Evolutionary conservation across 768 basidiomycete genomes (phyloP).

Genomic region (Termitomyces sp.): DNA sequence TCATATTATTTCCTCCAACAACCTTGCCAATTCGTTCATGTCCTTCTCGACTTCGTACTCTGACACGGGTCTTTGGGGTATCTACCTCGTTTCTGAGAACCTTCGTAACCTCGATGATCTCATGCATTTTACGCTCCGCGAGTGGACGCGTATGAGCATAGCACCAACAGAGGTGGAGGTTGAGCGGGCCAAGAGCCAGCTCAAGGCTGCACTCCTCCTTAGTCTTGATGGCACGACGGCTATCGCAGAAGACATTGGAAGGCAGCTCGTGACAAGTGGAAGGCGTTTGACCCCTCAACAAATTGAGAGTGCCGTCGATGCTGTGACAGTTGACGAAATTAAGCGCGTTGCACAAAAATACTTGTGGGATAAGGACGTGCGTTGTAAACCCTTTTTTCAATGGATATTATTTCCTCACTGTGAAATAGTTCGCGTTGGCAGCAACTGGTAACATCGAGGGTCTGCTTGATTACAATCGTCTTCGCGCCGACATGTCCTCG

Average conservation of each 20-base stretch:
- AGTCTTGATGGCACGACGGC: slow-evolving; percentile 94
- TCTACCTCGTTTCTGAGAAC: slow-evolving; percentile 96
- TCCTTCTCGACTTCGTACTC: slow-evolving; percentile 98
- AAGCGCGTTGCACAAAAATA: slow-evolving; percentile 94
- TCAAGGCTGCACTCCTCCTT: slow-evolving; percentile 91
- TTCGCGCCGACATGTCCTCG: slow-evolving; percentile 79
- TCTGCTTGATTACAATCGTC: slow-evolving; percentile 90
- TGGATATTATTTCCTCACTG: slow-evolving; percentile 6
- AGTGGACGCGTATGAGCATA: slow-evolving; percentile 95
- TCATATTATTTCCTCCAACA: slow-evolving; percentile 85
- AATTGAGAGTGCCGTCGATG: slow-evolving; percentile 90
- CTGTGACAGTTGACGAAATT: slow-evolving; percentile 84
- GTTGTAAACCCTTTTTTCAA: slow-evolving; percentile 19
- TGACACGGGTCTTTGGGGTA: slow-evolving; percentile 98
- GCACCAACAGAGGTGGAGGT: slow-evolving; percentile 82
- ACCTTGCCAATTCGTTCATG: slow-evolving; percentile 99
- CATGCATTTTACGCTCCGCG: slow-evolving; percentile 87
- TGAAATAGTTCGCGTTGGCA: slow-evolving; percentile 68
- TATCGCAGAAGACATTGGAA: slow-evolving; percentile 97
- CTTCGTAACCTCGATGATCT: slow-evolving; percentile 90
- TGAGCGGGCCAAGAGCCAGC: slow-evolving; percentile 96
- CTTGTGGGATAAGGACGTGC: slow-evolving; percentile 93
- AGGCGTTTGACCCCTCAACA: slow-evolving; percentile 86
- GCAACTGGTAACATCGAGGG: slow-evolving; percentile 90
- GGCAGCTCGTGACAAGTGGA: slow-evolving; percentile 94